Evolutionary conservation across 1,284 basidiomycete genomes (phyloP).

Genomic region (Mycosarcoma mackinlayi): DNA sequence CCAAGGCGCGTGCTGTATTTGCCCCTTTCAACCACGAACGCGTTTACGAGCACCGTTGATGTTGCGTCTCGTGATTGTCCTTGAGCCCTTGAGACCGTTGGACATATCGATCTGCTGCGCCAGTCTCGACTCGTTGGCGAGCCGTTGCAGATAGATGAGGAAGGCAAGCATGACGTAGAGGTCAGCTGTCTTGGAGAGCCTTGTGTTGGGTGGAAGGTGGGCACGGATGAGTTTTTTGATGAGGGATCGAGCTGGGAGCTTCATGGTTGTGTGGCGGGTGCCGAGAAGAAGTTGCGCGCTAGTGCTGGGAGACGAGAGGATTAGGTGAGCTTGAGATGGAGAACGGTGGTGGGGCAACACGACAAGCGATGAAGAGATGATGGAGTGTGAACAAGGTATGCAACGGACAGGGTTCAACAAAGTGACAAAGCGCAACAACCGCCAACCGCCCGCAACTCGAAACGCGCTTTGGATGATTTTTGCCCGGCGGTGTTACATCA

Average conservation of each 20-base stretch:
- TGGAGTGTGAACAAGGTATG: conserved; percentile 1
- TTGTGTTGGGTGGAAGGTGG: conserved; percentile 38
- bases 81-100: conserved; percentile 37
- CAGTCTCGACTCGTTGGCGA: conserved; percentile 44
- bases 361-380: background rate
- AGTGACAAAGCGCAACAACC: conserved; percentile 7
- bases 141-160: conserved; percentile 41
- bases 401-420: background rate
- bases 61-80: conserved; percentile 32
- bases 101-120: conserved; percentile 43
- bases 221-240: conserved; percentile 44
- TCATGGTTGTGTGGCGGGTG: conserved; percentile 18
- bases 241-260: conserved; percentile 40
- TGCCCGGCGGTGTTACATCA: conserved; percentile 24
- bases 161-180: conserved; percentile 50
- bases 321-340: background rate
- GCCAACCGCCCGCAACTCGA: too few species aligned
- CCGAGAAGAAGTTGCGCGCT: too few species aligned
- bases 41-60: conserved; percentile 44
- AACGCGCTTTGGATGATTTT: too few species aligned
- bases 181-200: conserved; percentile 46
- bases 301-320: too few species aligned
- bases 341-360: background rate
- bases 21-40: conserved; percentile 26
- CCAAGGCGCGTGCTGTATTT: background rate